phyloP scores from a whole-genome alignment of 495 filamentous ascomycete genomes.

The Clohesyomyces aquaticus region DNA sequence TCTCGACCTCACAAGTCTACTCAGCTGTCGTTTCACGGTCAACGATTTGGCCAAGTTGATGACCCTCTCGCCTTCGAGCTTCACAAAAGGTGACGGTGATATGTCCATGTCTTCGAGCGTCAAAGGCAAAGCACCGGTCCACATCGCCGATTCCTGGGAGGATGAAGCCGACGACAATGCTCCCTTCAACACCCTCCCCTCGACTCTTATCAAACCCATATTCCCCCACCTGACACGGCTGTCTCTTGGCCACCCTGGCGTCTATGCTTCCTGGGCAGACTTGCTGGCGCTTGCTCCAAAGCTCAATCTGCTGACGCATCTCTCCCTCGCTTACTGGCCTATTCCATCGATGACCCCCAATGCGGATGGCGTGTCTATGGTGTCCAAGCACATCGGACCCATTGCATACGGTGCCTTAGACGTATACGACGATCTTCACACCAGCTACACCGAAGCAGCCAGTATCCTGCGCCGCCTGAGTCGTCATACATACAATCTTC shows the following conservation, averaged over 20 bases:
- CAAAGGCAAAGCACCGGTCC: conserved; percentile 16
- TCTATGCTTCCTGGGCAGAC: conserved; percentile 64
- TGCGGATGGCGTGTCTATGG: conserved; percentile 55
- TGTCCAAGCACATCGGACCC: conserved; percentile 52
- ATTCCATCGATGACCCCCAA: conserved; percentile 67
- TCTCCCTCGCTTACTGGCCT: conserved; percentile 83
- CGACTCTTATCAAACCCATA: conserved; percentile 33
- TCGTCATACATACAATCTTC: conserved; percentile 66
- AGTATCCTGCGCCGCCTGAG: conserved; percentile 70
- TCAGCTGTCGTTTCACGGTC: conserved; percentile 63
- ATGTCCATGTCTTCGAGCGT: conserved; percentile 1
- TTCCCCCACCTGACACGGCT: conserved; percentile 58
- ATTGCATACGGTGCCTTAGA: conserved; percentile 66
- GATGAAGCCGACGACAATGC: conserved; percentile 30
- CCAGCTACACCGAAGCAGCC: conserved; percentile 72
- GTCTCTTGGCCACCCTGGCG: conserved; percentile 55
- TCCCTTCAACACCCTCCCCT: conserved; percentile 8
- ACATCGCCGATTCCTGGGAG: conserved; percentile 41
- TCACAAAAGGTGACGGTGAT: background rate
- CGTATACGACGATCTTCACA: conserved; percentile 66
- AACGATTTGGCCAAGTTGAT: conserved; percentile 63
- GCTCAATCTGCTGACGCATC: conserved; percentile 69
- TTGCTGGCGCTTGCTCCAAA: conserved; percentile 66
- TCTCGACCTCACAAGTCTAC: conserved; percentile 66
- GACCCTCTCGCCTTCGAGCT: conserved; percentile 23